Conservation (phyloP, 2,329 filamentous ascomycete genomes). For the Hypoxylon sp. region DNA sequence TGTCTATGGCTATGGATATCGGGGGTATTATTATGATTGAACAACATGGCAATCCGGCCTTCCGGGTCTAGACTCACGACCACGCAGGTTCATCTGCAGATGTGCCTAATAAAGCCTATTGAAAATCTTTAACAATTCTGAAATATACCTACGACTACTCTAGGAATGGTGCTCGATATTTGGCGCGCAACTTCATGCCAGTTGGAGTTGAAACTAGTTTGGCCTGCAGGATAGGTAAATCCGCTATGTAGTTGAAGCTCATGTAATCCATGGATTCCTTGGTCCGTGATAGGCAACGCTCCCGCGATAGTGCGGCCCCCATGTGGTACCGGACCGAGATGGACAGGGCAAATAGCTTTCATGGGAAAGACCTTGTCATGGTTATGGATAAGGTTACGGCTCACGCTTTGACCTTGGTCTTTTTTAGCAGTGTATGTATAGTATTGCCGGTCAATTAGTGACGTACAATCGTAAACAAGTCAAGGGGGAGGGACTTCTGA, state of each 20-base stretch:
- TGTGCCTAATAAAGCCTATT: conserved; percentile 11
- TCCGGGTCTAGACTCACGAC: conserved; percentile 19
- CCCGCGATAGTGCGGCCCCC: conserved; percentile 12
- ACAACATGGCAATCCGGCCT: conserved; percentile 5
- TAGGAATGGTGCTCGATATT: not conserved
- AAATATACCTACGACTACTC: not conserved
- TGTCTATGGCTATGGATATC: conserved; percentile 2
- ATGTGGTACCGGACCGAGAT: conserved; percentile 14
- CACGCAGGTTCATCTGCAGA: conserved; percentile 6
- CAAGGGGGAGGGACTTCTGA: not conserved
- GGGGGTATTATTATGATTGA: not conserved
- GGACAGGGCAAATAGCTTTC: not conserved
- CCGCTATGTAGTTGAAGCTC: not conserved
- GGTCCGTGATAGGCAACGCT: conserved; percentile 12
- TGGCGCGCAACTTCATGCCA: conserved; percentile 3
- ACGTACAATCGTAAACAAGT: not conserved
- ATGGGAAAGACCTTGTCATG: not conserved
- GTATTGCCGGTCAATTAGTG: not conserved
- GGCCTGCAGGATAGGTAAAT: not conserved
- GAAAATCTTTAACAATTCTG: conserved; percentile 6
- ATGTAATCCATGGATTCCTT: conserved; percentile 6
- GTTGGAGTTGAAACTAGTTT: conserved; percentile 2
- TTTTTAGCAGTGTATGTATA: not conserved
- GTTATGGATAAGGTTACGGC: not conserved
- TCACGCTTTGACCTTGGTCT: conserved; percentile 6